Base-by-base conservation (phyloP, 2,329 filamentous ascomycete genomes). In the Botrytis byssoidea region DNA sequence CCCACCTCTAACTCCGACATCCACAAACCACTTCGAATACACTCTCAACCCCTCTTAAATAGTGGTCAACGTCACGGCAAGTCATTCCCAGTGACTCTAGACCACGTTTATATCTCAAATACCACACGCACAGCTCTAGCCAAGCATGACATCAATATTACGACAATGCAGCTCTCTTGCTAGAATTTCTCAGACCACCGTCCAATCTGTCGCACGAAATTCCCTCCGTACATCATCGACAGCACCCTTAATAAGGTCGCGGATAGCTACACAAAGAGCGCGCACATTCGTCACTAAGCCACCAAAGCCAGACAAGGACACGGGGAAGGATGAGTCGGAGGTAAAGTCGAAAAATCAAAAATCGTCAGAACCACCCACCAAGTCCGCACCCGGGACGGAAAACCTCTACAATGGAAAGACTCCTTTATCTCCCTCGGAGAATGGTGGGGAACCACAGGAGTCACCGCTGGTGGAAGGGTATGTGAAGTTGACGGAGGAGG, bases 121-220 rank as follows among this genome's bases (percentile, higher is more conserved):
- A 37, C 55, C 37, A 29, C 48, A 51, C 60, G 55, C n/a, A 64
- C 66, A 72, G 69, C 55, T 83, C 73, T 75, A 77, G 73, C 73
- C 82, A 83, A 85, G 82, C 83, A 92, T 92, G 91, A 90, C 89
- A 82, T 88, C 88, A 79, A 85, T 91, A 80, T 84, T 92, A 78
- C 88, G 90, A 82, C 89, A 89, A 82, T 87, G 90, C 82, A 88
- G 89, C 85, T 88, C 89, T 82, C 84, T 92, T 81, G 88, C 89
- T 83, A 87, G 88, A 82, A 85, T 89, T 80, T 88, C 88, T 74
- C 87, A 87, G 82, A 84, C 87, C 77, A 86, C 86, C 77, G 84
- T 87, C 80, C 86, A 86, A 80, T 83, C 84, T 79, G 83, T 86
- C 75, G 82, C 87, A 72, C 85, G 86, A 79, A 83, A 85, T 75